These are phyloP conservation scores for Hortaea sp. DNA, from an alignment of 2,329 filamentous ascomycete genomes.

Conservation along the genomic window DNA sequence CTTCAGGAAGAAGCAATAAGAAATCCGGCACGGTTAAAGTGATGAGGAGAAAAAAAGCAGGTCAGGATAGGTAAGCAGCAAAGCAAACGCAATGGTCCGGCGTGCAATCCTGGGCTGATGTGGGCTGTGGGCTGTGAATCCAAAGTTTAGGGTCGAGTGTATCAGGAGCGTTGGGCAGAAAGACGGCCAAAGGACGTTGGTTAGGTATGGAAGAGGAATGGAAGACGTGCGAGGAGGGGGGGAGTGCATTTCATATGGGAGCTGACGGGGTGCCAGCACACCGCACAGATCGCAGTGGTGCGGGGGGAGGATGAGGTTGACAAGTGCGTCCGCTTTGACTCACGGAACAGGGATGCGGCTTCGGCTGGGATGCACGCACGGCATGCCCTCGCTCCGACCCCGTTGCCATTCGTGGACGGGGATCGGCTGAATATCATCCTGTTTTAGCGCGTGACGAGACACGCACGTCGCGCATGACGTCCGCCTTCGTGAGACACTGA, in stretches of 20 bases:
- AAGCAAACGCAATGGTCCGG: not conserved
- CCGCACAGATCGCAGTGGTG: not conserved
- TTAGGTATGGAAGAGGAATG: slow-evolving; percentile 9
- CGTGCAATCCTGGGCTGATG: slow-evolving; percentile 2
- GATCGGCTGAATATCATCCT: no score
- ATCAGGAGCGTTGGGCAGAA: slow-evolving; percentile 11
- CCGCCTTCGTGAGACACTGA: not conserved
- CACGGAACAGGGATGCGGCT: not conserved
- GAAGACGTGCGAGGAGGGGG: slow-evolving; percentile 8
- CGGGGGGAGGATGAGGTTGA: not conserved
- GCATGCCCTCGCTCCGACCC: not conserved
- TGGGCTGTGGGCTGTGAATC: not conserved
- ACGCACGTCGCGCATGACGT: no score
- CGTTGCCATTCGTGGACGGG: no score
- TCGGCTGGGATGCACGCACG: not conserved
- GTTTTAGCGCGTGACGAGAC: no score
- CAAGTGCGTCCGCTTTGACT: not conserved
- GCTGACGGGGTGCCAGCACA: not conserved
- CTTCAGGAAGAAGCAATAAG: slow-evolving; percentile 14
- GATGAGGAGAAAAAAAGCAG: not conserved
- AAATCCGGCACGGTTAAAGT: not conserved
- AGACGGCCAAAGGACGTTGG: slow-evolving; percentile 9
- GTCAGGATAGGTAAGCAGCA: not conserved
- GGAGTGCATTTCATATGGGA: slow-evolving; percentile 16
- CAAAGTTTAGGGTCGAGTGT: not conserved